These are phyloP conservation scores for Begonia masoniana DNA, from an alignment of 306 rosid species.

Conservation along the genomic window DNA sequence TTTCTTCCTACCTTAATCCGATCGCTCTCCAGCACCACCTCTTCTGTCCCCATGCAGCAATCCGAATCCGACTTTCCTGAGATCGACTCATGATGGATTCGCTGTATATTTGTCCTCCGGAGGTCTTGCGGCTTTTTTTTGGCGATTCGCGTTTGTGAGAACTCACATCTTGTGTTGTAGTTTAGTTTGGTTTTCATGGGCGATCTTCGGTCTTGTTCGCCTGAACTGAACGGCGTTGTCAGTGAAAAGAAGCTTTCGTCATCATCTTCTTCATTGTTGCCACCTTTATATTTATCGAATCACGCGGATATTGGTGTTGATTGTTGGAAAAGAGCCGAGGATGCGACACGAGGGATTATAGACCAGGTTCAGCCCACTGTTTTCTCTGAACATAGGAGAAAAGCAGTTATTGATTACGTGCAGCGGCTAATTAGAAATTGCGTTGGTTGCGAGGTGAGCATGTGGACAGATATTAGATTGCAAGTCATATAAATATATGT, in stretches of 20 bases:
- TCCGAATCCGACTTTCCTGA: too few species aligned
- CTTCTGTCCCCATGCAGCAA: too few species aligned
- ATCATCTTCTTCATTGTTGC: constrained; percentile 9
- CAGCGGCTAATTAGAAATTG: constrained; percentile 15
- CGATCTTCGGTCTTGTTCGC: constrained; percentile 29
- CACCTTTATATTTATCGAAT: constrained; percentile 9
- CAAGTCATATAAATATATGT: not conserved
- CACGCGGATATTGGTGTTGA: constrained; percentile 6
- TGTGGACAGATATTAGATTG: not conserved
- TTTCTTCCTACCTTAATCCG: not conserved
- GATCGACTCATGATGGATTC: constrained; percentile 4
- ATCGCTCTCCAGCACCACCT: too few species aligned
- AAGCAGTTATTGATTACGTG: constrained; percentile 18
- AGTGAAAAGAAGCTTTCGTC: constrained; percentile 19
- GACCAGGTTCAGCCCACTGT: constrained; percentile 25
- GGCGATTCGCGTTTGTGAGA: not conserved
- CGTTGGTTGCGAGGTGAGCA: constrained; percentile 28
- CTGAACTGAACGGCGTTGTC: constrained; percentile 20
- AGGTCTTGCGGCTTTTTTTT: not conserved
- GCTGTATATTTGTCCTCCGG: constrained; percentile 9
- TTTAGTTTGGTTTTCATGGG: constrained; percentile 27
- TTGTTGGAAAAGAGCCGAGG: constrained; percentile 21
- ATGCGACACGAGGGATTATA: constrained; percentile 6
- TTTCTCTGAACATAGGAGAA: constrained; percentile 21
- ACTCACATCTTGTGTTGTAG: not conserved